Conservation (phyloP, 345 rosid species). For the Microcos paniculata region DNA sequence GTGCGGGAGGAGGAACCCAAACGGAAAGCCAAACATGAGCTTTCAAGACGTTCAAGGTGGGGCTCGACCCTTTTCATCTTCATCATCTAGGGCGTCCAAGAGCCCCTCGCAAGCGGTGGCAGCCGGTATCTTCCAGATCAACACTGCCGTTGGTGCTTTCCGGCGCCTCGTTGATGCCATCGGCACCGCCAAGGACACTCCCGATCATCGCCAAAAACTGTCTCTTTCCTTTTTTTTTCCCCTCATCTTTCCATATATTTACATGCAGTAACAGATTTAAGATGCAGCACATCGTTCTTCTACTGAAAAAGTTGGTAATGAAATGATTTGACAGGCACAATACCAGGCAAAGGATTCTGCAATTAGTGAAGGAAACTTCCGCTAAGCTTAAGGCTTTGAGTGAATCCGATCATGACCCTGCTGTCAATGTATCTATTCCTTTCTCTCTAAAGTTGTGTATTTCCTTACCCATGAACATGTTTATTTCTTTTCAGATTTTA, state of each 20-base stretch:
- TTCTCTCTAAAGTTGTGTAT: not conserved
- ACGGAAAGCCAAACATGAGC: slow-evolving; percentile 39
- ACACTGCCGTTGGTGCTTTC: slow-evolving; percentile 61
- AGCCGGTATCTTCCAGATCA: slow-evolving; percentile 70
- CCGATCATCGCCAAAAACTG: slow-evolving; percentile 63
- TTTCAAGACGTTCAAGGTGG: slow-evolving; percentile 52
- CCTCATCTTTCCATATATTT: not conserved
- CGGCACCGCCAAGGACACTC: slow-evolving; percentile 67
- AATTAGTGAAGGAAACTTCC: slow-evolving; percentile 64
- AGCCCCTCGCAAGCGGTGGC: slow-evolving; percentile 53
- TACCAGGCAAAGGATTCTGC: slow-evolving; percentile 58
- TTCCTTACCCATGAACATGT: not conserved
- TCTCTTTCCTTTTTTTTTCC: slow-evolving; percentile 16
- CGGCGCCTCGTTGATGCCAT: slow-evolving; percentile 61
- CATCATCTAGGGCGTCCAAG: slow-evolving; percentile 31
- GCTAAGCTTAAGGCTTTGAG: slow-evolving; percentile 57
- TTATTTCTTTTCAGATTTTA: not conserved
- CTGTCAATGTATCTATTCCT: slow-evolving; percentile 36
- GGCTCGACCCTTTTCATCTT: slow-evolving; percentile 29
- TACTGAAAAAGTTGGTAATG: not conserved
- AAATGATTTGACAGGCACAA: slow-evolving; percentile 40
- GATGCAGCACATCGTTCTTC: not conserved
- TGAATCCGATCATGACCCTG: slow-evolving; percentile 45
- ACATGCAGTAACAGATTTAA: too few relatives aligned
- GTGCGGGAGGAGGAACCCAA: not conserved